These are phyloP conservation scores for Ustilago shanxiensis DNA, from an alignment of 1,284 basidiomycete species.

Conservation along the genomic window DNA sequence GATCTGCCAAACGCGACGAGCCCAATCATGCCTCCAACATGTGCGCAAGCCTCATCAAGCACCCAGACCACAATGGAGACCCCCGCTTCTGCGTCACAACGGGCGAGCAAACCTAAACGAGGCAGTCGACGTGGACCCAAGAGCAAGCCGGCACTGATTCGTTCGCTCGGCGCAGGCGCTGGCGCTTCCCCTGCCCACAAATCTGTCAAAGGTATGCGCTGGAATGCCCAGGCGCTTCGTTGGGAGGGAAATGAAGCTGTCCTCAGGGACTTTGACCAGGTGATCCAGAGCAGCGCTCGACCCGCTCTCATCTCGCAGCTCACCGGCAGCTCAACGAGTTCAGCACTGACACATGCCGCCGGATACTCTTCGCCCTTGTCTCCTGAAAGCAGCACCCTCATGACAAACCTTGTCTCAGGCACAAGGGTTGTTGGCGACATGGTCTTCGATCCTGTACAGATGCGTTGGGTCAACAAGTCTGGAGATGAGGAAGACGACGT, in stretches of 20 bases:
- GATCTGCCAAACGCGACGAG: constrained; percentile 82
- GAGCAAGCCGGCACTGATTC: constrained; percentile 55
- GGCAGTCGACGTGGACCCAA: constrained; percentile 72
- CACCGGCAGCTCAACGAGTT: constrained; percentile 47
- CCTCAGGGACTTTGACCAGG: constrained; percentile 88
- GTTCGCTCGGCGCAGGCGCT: constrained; percentile 44
- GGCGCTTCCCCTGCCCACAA: constrained; percentile 37
- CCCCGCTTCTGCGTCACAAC: neutral
- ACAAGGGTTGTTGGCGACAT: constrained; percentile 93
- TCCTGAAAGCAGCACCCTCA: constrained; percentile 38
- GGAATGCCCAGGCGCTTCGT: constrained; percentile 86
- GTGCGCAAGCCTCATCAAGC: constrained; percentile 13
- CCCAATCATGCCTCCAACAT: constrained; percentile 18
- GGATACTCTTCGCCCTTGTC: constrained; percentile 36
- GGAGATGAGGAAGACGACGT: constrained; percentile 78
- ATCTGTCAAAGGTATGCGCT: constrained; percentile 83
- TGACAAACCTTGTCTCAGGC: constrained; percentile 41
- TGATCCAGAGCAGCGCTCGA: constrained; percentile 83
- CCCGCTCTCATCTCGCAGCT: constrained; percentile 82
- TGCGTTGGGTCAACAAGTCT: constrained; percentile 89
- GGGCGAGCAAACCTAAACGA: constrained; percentile 21
- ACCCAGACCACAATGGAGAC: neutral
- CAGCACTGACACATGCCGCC: constrained; percentile 28
- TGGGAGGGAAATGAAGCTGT: constrained; percentile 97
- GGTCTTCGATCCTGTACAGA: constrained; percentile 91